These are phyloP conservation scores for Lavandula angustifolia DNA, from an alignment of 257 asterid genomes.

Conservation along the genomic window DNA sequence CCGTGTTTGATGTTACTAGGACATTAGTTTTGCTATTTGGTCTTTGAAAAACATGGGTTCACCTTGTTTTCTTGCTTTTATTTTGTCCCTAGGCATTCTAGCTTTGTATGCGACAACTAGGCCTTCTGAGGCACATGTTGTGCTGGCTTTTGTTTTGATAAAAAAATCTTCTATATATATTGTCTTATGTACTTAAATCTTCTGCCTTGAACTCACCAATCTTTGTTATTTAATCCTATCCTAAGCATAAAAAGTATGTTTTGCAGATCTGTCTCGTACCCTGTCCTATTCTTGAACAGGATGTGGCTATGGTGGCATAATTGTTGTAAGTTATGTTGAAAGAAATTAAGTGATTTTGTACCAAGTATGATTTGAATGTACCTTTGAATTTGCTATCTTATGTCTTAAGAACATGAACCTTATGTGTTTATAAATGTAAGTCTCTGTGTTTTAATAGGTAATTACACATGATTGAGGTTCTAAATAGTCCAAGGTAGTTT, in stretches of 20 bases:
- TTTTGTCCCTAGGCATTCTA: conserved; percentile 1
- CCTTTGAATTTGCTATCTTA: neutral
- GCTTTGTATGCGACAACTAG: neutral
- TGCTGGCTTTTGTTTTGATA: neutral
- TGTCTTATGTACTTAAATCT: neutral
- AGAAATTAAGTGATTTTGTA: neutral
- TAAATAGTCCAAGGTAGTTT: conserved; percentile 26
- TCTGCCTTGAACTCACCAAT: neutral
- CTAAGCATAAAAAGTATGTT: neutral
- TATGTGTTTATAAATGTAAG: neutral
- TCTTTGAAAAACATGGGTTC: neutral
- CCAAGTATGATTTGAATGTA: neutral
- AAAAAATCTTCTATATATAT: neutral
- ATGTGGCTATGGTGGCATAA: conserved; percentile 3
- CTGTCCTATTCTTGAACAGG: neutral
- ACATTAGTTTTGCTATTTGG: neutral
- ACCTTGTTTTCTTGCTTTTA: neutral
- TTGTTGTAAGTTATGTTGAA: neutral
- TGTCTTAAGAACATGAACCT: neutral
- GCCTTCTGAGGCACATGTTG: too few species aligned
- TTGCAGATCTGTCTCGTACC: neutral
- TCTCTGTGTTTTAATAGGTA: neutral
- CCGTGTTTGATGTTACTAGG: too few species aligned
- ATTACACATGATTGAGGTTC: conserved; percentile 24
- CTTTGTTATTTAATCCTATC: conserved; percentile 8